These are phyloP conservation scores for Andrographis paniculata DNA, from an alignment of 305 asterid genomes.

Conservation along the genomic window DNA sequence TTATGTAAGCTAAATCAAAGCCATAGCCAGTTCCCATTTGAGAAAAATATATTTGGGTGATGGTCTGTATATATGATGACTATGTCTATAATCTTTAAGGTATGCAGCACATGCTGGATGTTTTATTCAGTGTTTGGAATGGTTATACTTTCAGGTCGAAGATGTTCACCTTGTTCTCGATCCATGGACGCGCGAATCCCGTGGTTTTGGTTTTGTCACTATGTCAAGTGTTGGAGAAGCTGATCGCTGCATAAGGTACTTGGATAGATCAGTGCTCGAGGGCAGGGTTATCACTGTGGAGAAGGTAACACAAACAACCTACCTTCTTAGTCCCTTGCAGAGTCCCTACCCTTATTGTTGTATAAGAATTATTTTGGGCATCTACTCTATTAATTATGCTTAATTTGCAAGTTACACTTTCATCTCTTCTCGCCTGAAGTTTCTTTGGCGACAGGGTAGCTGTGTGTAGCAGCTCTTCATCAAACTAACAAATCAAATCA, in stretches of 20 bases:
- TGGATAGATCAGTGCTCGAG: constrained; percentile 75
- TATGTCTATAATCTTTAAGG: too few relatives aligned
- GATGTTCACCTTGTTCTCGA: constrained; percentile 76
- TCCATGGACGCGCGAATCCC: constrained; percentile 74
- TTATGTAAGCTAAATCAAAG: too few relatives aligned
- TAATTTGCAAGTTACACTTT: constrained; percentile 29
- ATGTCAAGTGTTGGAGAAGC: constrained; percentile 70
- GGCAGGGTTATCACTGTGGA: constrained; percentile 89
- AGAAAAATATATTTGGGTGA: too few relatives aligned
- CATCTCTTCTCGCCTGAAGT: constrained; percentile 47
- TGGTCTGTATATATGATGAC: too few relatives aligned
- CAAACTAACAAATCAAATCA: constrained; percentile 76
- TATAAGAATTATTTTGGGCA: background rate
- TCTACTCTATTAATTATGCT: background rate
- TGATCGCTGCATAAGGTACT: constrained; percentile 65
- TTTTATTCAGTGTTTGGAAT: too few relatives aligned
- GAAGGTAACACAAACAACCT: constrained; percentile 46
- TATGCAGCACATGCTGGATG: too few relatives aligned
- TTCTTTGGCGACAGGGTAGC: constrained; percentile 78
- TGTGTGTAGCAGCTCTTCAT: constrained; percentile 97
- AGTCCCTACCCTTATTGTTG: background rate
- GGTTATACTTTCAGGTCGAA: constrained; percentile 37
- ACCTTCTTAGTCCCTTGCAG: background rate
- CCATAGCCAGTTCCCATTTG: too few relatives aligned
- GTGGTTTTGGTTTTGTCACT: constrained; percentile 88